Conservation (phyloP, 1,284 basidiomycete genomes). For the Ustilago tritici region DNA sequence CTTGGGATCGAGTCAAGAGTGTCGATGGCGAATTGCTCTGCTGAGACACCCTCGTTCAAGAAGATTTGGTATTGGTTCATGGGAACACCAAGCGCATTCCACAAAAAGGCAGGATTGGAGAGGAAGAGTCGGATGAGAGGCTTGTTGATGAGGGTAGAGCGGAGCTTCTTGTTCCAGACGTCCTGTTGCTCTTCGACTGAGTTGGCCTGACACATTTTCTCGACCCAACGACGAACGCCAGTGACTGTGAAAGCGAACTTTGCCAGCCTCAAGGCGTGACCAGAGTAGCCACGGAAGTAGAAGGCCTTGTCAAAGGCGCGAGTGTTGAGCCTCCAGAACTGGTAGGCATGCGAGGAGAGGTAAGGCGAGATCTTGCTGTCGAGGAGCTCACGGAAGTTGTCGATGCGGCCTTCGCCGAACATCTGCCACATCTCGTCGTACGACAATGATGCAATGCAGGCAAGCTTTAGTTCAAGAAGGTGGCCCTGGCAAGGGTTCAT, state of each 20-base stretch:
- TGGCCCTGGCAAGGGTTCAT: conserved; percentile 80
- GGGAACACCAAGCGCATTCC: conserved; percentile 85
- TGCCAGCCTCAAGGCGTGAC: conserved; percentile 76
- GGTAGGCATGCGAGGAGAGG: conserved; percentile 80
- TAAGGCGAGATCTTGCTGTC: conserved; percentile 79
- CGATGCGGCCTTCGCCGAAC: conserved; percentile 79
- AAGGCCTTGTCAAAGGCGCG: conserved; percentile 77
- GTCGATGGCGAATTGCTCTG: conserved; percentile 68
- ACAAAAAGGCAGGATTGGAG: conserved; percentile 75
- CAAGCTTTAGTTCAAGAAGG: conserved; percentile 83
- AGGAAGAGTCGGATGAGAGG: conserved; percentile 76
- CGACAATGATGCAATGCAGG: conserved; percentile 75
- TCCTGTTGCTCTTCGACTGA: conserved; percentile 76
- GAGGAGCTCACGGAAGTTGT: conserved; percentile 77
- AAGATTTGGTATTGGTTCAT: conserved; percentile 80
- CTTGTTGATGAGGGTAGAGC: conserved; percentile 78
- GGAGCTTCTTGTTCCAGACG: conserved; percentile 77
- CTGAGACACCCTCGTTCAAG: conserved; percentile 75
- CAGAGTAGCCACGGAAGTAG: conserved; percentile 80
- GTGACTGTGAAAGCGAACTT: conserved; percentile 76
- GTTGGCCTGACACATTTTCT: conserved; percentile 75
- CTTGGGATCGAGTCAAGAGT: conserved; percentile 67
- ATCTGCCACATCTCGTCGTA: conserved; percentile 80
- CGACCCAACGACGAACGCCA: conserved; percentile 76
- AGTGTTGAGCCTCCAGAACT: conserved; percentile 81